phyloP scores from a whole-genome alignment of 1,139 yeast genomes.

The Hyphopichia buzzinii region DNA sequence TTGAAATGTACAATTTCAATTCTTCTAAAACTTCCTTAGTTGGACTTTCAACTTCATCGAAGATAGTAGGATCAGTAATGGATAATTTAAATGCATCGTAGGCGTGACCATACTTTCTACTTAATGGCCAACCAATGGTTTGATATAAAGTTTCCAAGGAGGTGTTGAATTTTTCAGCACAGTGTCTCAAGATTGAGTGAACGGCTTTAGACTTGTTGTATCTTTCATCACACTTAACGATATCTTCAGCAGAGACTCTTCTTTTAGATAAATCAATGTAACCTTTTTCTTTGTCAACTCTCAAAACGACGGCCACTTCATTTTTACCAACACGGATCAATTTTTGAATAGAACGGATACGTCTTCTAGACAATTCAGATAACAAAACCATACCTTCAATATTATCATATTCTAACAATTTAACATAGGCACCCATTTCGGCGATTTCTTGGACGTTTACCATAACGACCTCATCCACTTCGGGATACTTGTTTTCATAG shows the following conservation, averaged over 20 bases:
- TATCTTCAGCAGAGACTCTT: conserved; percentile 97
- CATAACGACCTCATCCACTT: conserved; percentile 97
- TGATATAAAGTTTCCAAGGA: conserved; percentile 83
- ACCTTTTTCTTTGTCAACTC: conserved; percentile 98
- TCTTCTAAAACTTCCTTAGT: conserved; percentile 73
- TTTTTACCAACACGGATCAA: conserved; percentile 97
- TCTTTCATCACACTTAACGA: conserved; percentile 95
- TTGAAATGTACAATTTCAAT: conserved; percentile 78
- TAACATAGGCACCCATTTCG: conserved; percentile 97
- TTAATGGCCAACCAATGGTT: conserved; percentile 95
- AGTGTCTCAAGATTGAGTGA: conserved; percentile 94
- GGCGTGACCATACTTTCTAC: conserved; percentile 94
- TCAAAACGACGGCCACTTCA: conserved; percentile 97
- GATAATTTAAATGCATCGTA: conserved; percentile 97
- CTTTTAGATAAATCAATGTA: conserved; percentile 97
- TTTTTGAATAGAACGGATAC: conserved; percentile 96
- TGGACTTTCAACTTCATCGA: conserved; percentile 77
- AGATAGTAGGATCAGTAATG: conserved; percentile 86
- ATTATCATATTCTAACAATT: conserved; percentile 92
- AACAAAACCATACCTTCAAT: conserved; percentile 98
- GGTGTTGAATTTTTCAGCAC: conserved; percentile 93
- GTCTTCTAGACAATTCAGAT: conserved; percentile 96
- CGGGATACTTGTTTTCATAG: conserved; percentile 98
- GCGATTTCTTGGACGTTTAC: conserved; percentile 98
- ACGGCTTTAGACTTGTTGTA: conserved; percentile 96